phyloP scores from a whole-genome alignment of 108 stramenopile genomes.

The Conticribra weissflogii region DNA sequence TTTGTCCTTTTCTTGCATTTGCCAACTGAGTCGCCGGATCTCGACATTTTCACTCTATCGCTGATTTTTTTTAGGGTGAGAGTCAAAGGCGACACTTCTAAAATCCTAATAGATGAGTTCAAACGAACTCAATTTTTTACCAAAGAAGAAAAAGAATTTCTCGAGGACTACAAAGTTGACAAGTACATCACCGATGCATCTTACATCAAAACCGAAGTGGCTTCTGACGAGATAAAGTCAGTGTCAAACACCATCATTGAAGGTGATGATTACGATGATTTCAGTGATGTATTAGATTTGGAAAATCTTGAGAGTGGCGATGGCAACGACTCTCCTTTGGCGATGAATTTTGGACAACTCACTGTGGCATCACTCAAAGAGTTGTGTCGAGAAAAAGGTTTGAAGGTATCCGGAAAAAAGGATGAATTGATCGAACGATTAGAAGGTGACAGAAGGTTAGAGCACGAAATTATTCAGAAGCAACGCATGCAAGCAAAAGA shows the following conservation, averaged over 20 bases:
- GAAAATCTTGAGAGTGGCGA: slow-evolving; percentile 1
- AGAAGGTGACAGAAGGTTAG: slow-evolving; percentile 25
- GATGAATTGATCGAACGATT: slow-evolving; percentile 63
- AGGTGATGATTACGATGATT: neutral
- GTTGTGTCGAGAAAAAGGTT: slow-evolving; percentile 62
- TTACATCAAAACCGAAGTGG: slow-evolving; percentile 28
- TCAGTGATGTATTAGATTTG: neutral
- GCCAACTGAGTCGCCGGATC: no score
- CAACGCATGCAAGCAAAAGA: slow-evolving; percentile 14
- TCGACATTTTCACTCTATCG: neutral
- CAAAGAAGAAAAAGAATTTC: slow-evolving; percentile 54
- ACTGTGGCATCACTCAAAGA: slow-evolving; percentile 72
- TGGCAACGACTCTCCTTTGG: neutral
- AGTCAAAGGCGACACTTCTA: slow-evolving; percentile 33
- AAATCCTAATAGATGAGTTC: slow-evolving; percentile 39
- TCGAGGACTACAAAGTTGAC: slow-evolving; percentile 44
- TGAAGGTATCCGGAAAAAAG: slow-evolving; percentile 76
- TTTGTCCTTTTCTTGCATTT: neutral
- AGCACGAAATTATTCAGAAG: slow-evolving; percentile 27
- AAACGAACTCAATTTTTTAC: slow-evolving; percentile 51
- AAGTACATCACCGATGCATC: slow-evolving; percentile 27
- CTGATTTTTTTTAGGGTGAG: slow-evolving; percentile 18
- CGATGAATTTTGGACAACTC: slow-evolving; percentile 51
- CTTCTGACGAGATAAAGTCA: slow-evolving; percentile 20
- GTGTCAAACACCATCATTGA: neutral